These are phyloP conservation scores for Claviceps africana DNA, from an alignment of 2,329 filamentous ascomycete species.

Conservation along the genomic window DNA sequence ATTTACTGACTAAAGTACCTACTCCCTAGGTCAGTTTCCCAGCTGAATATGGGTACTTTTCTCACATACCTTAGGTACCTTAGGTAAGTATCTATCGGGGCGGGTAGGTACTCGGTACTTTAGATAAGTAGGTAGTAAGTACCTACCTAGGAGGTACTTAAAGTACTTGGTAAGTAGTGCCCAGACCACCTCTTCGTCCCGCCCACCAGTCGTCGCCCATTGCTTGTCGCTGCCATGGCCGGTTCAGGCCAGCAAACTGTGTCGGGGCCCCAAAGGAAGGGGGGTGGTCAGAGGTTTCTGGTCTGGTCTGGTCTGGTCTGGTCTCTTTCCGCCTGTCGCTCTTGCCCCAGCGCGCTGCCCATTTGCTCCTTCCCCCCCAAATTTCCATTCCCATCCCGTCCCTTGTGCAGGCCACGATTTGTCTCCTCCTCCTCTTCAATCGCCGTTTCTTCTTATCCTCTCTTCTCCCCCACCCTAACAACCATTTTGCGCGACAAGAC, in stretches of 20 bases:
- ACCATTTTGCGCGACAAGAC: constrained; percentile 6
- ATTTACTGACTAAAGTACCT: background rate
- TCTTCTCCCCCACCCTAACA: constrained; percentile 5
- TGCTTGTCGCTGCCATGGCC: too few relatives aligned
- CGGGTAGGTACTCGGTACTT: too few relatives aligned
- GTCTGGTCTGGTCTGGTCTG: background rate
- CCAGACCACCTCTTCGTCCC: background rate
- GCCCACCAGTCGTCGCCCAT: background rate
- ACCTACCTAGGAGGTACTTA: too few relatives aligned
- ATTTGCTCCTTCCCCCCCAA: constrained; percentile 16
- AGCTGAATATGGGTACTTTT: too few relatives aligned
- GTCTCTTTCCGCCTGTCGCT: constrained; percentile 18
- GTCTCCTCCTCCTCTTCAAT: constrained; percentile 10
- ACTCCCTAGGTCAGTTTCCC: too few relatives aligned
- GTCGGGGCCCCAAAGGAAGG: too few relatives aligned
- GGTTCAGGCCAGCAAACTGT: too few relatives aligned
- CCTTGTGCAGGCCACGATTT: constrained; percentile 15
- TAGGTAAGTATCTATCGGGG: too few relatives aligned
- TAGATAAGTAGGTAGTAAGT: too few relatives aligned
- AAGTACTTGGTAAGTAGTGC: too few relatives aligned
- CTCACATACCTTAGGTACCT: too few relatives aligned
- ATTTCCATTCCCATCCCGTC: constrained; percentile 17
- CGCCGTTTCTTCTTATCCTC: constrained; percentile 1
- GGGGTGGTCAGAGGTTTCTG: too few relatives aligned
- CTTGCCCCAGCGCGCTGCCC: constrained; percentile 16